phyloP scores from a whole-genome alignment of 257 asterid genomes.

The Nicotiana obtusifolia region DNA sequence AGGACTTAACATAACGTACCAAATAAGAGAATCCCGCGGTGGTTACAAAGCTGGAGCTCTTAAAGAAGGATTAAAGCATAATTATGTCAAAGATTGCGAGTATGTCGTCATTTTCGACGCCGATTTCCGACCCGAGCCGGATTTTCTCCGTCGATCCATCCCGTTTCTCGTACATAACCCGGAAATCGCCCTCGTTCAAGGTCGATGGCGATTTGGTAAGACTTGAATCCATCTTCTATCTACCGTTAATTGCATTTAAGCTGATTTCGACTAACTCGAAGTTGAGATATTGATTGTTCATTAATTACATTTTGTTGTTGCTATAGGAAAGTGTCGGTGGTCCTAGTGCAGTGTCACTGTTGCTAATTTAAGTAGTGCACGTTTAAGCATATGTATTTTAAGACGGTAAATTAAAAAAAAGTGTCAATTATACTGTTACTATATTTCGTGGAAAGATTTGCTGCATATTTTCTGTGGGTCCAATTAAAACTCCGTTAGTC shows the following conservation, averaged over 20 bases:
- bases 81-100: conserved; percentile 73
- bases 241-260: background rate
- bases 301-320: background rate
- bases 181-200: conserved; percentile 80
- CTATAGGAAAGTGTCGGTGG: conserved; percentile 49
- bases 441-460: conserved; percentile 11
- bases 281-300: background rate
- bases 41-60: conserved; percentile 99
- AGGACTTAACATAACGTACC: conserved; percentile 73
- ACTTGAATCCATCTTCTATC: background rate
- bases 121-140: conserved; percentile 91
- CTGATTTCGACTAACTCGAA: background rate
- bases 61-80: conserved; percentile 79
- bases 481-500: conserved; percentile 18
- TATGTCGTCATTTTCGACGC: conserved; percentile 87
- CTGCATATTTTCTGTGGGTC: conserved; percentile 28
- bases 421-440: background rate
- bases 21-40: conserved; percentile 70
- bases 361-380: background rate
- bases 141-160: conserved; percentile 69
- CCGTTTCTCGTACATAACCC: conserved; percentile 75
- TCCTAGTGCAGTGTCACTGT: background rate
- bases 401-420: background rate
- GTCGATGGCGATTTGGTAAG: conserved; percentile 95
- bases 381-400: background rate